phyloP scores from a whole-genome alignment of 1,284 basidiomycete species.

The Ceratobasidium theobromae region DNA sequence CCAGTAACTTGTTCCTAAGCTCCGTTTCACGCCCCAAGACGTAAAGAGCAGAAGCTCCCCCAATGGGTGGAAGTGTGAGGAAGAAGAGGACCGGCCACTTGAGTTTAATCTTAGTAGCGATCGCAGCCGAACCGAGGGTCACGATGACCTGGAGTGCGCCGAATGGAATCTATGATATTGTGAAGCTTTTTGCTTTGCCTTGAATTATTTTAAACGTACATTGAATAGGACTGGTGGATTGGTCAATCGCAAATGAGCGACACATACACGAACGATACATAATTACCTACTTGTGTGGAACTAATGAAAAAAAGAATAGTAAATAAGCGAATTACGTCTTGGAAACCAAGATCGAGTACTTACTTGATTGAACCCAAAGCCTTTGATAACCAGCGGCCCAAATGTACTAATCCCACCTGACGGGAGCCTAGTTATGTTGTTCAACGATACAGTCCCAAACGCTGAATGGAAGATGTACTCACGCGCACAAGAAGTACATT shows the following conservation, averaged over 20 bases:
- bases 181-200: neutral
- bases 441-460: neutral
- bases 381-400: slow-evolving; percentile 39
- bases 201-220: neutral
- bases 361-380: slow-evolving; percentile 38
- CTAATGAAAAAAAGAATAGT: neutral
- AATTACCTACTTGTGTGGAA: slow-evolving; percentile 43
- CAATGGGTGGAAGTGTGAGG: slow-evolving; percentile 48
- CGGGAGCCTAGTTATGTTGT: slow-evolving; percentile 36
- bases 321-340: too few species aligned
- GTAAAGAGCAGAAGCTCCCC: slow-evolving; percentile 45
- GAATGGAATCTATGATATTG: slow-evolving; percentile 47
- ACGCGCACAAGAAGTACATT: slow-evolving; percentile 31
- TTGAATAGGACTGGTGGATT: slow-evolving; percentile 19
- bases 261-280: slow-evolving; percentile 35
- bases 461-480: neutral
- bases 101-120: slow-evolving; percentile 52
- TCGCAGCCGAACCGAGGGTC: slow-evolving; percentile 46
- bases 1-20: slow-evolving; percentile 45
- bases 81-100: slow-evolving; percentile 54
- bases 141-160: slow-evolving; percentile 50
- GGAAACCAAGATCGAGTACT: too few species aligned
- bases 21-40: slow-evolving; percentile 43
- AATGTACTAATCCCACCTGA: slow-evolving; percentile 45
- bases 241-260: neutral